Evolutionary conservation across 495 filamentous ascomycete genomes (phyloP).

Genomic region (Gamarada debralockiae): DNA sequence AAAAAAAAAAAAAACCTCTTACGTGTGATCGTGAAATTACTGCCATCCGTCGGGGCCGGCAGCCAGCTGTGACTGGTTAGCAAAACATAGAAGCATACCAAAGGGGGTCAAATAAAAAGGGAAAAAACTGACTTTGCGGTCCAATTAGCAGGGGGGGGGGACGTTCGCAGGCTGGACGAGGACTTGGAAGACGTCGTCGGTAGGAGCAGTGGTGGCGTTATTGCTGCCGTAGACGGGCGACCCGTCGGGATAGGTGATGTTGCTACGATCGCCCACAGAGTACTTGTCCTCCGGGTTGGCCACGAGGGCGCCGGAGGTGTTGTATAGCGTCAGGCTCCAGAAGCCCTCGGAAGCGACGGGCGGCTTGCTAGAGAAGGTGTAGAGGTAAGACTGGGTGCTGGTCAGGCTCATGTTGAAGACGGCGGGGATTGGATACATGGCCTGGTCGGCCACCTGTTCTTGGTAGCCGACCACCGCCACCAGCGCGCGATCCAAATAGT

Average conservation of each 20-base stretch:
- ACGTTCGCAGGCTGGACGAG: too few relatives aligned
- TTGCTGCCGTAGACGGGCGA: constrained; percentile 27
- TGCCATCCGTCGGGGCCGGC: too few relatives aligned
- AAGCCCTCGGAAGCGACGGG: constrained; percentile 29
- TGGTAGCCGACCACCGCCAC: constrained; percentile 22
- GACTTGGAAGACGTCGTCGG: too few relatives aligned
- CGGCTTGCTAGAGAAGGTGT: constrained; percentile 31
- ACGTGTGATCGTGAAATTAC: too few relatives aligned
- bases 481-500: constrained; percentile 14
- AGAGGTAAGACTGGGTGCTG: constrained; percentile 21
- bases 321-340: constrained; percentile 36
- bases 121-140: too few relatives aligned
- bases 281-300: constrained; percentile 27
- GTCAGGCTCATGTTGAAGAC: background rate
- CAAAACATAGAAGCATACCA: too few relatives aligned
- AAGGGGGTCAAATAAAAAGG: too few relatives aligned
- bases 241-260: constrained; percentile 30
- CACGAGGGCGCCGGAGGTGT: constrained; percentile 22
- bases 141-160: too few relatives aligned
- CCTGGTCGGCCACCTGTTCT: constrained; percentile 8
- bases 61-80: too few relatives aligned
- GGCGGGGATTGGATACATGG: constrained; percentile 18
- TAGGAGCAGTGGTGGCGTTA: too few relatives aligned
- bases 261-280: constrained; percentile 28
- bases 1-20: too few relatives aligned